Conservation (phyloP, 345 rosid genomes). For the Lumnitzera racemosa region DNA sequence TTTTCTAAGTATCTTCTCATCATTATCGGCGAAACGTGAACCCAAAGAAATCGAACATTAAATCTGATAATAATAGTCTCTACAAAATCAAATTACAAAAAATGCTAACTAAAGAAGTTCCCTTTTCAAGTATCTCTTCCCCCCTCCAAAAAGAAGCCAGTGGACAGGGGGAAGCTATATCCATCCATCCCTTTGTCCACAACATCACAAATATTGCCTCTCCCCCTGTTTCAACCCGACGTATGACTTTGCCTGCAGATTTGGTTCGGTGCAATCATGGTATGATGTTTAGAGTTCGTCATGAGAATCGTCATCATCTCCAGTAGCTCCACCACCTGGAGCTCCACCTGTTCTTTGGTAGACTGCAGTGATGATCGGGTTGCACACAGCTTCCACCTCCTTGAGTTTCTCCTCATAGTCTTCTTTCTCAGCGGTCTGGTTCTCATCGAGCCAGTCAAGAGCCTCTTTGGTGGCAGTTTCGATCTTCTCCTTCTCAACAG, state of each 20-base stretch:
- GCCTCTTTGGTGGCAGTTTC: constrained; percentile 88
- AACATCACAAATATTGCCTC: no score
- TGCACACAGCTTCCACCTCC: constrained; percentile 93
- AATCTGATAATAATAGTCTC: no score
- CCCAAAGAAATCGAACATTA: no score
- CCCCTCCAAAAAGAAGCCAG: no score
- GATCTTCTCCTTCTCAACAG: constrained; percentile 85
- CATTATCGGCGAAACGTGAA: no score
- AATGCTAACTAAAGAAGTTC: no score
- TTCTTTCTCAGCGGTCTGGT: constrained; percentile 79
- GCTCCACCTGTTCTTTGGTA: constrained; percentile 86
- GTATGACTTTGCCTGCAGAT: not conserved
- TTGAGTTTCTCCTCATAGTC: constrained; percentile 95
- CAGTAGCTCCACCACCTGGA: constrained; percentile 43
- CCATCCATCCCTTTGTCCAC: no score
- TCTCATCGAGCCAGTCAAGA: constrained; percentile 88
- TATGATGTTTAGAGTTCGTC: constrained; percentile 46
- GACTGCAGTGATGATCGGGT: constrained; percentile 78
- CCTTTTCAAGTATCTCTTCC: no score
- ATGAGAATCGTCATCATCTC: constrained; percentile 38
- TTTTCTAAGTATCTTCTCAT: no score
- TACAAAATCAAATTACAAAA: no score
- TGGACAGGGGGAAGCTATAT: no score
- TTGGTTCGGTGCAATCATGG: constrained; percentile 4
- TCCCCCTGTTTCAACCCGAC: no score